These are phyloP conservation scores for Lenwebbia sp. DNA, from an alignment of 345 rosid species.

Conservation along the genomic window DNA sequence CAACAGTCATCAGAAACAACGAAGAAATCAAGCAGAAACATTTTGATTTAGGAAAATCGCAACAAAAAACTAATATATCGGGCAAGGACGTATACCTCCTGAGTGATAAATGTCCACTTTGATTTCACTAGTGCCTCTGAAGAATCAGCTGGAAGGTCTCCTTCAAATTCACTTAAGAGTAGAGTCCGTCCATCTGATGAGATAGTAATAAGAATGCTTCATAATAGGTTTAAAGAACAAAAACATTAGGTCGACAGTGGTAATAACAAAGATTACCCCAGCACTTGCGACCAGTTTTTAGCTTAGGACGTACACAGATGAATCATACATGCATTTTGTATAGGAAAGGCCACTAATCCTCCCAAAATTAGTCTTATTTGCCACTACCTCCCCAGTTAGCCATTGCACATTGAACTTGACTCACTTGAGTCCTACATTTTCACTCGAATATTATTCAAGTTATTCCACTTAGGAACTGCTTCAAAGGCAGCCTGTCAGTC, in stretches of 20 bases:
- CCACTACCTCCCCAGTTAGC: not conserved
- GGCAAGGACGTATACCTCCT: constrained; percentile 29
- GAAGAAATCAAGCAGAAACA: not conserved
- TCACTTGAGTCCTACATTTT: not conserved
- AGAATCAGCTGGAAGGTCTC: constrained; percentile 58
- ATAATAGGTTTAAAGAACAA: not conserved
- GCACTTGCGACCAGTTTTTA: not conserved
- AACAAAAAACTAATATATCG: not conserved
- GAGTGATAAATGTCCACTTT: constrained; percentile 87
- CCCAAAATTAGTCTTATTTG: not conserved
- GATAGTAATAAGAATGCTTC: rapidly evolving
- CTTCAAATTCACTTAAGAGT: constrained; percentile 47
- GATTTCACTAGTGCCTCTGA: constrained; percentile 41
- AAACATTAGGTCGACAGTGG: rapidly evolving
- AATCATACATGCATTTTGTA: not conserved
- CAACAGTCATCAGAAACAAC: rapidly evolving
- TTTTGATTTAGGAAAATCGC: not conserved
- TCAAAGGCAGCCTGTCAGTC: not conserved
- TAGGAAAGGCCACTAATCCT: not conserved
- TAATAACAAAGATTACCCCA: not conserved
- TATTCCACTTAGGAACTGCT: not conserved
- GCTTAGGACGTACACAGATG: not conserved
- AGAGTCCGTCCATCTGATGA: constrained; percentile 52
- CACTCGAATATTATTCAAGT: not conserved
- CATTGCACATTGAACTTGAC: not conserved